A percentile compares a stretch with the other conserved stretches of the same genome.
Conservation (phyloP, 1,284 basidiomycete species). For the Ustilago trichophora region DNA sequence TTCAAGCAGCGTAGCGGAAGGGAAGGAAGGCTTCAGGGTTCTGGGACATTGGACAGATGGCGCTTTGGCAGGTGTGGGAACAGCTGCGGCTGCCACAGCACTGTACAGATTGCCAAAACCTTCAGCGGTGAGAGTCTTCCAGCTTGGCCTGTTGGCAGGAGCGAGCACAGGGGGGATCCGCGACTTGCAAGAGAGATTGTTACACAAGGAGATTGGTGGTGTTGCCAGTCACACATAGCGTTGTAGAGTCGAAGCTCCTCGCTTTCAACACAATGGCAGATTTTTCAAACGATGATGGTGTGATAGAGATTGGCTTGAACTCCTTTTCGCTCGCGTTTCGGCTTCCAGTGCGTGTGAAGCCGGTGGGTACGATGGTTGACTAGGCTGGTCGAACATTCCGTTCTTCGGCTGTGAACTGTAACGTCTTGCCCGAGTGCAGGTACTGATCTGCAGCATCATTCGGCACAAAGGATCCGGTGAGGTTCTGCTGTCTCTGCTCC, state of each 20-base stretch:
- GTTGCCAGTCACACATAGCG: conserved; percentile 36
- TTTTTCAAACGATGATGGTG: no score
- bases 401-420: conserved; percentile 25
- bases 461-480: conserved; percentile 17
- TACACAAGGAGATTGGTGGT: conserved; percentile 35
- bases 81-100: conserved; percentile 31
- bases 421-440: conserved; percentile 14
- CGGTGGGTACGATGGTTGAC: not conserved
- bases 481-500: conserved; percentile 14
- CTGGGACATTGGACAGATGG: conserved; percentile 60
- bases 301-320: no score
- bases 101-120: conserved; percentile 39
- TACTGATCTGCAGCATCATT: conserved; percentile 34
- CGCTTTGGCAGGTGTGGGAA: conserved; percentile 43
- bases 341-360: no score
- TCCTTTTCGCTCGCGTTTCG: no score
- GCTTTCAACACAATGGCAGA: no score
- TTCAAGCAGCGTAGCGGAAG: not conserved
- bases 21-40: conserved; percentile 7
- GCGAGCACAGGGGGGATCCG: conserved; percentile 36
- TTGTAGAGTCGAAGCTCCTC: no score
- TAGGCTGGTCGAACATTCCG: conserved; percentile 8
- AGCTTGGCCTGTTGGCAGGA: conserved; percentile 38
- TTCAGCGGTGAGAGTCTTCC: conserved; percentile 25
- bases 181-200: conserved; percentile 34